phyloP scores from a whole-genome alignment of 352 stramenopile genomes.

The Phytophthora cactorum region DNA sequence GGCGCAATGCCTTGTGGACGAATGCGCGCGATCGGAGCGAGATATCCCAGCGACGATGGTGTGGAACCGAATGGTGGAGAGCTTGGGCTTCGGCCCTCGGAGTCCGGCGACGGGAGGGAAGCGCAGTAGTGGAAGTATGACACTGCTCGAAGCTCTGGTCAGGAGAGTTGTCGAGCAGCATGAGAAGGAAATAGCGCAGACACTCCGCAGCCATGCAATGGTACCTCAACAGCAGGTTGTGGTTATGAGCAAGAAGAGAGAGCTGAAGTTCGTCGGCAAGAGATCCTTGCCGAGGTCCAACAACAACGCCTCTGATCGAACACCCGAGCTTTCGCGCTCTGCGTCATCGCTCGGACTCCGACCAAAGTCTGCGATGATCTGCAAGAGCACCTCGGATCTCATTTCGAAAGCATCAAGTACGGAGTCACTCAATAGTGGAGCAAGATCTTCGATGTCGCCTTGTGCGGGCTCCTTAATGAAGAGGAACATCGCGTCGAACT shows the following conservation, averaged over 20 bases:
- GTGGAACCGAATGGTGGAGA: constrained; percentile 33
- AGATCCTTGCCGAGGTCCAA: constrained; percentile 30
- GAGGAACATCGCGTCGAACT: neutral
- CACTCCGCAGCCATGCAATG: constrained; percentile 26
- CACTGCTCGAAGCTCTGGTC: constrained; percentile 26
- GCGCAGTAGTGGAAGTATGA: constrained; percentile 7
- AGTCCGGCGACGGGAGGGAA: constrained; percentile 23
- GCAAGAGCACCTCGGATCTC: constrained; percentile 49
- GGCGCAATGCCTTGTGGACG: constrained; percentile 45
- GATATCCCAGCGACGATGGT: constrained; percentile 18
- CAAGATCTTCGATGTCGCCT: neutral
- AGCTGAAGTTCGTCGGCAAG: constrained; percentile 39
- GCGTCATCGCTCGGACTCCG: constrained; percentile 21
- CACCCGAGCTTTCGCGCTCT: constrained; percentile 2
- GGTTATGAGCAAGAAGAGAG: constrained; percentile 47
- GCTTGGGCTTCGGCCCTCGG: constrained; percentile 20
- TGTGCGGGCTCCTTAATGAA: constrained; percentile 1
- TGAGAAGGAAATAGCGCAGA: constrained; percentile 26
- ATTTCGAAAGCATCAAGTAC: constrained; percentile 17
- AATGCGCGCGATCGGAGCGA: constrained; percentile 33
- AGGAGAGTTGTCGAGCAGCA: constrained; percentile 24
- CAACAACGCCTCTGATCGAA: constrained; percentile 19
- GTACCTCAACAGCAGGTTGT: constrained; percentile 40
- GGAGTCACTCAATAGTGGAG: neutral
- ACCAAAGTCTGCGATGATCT: constrained; percentile 55